Conservation (phyloP, 2,329 filamentous ascomycete genomes). For the Anthostomella pinea region DNA sequence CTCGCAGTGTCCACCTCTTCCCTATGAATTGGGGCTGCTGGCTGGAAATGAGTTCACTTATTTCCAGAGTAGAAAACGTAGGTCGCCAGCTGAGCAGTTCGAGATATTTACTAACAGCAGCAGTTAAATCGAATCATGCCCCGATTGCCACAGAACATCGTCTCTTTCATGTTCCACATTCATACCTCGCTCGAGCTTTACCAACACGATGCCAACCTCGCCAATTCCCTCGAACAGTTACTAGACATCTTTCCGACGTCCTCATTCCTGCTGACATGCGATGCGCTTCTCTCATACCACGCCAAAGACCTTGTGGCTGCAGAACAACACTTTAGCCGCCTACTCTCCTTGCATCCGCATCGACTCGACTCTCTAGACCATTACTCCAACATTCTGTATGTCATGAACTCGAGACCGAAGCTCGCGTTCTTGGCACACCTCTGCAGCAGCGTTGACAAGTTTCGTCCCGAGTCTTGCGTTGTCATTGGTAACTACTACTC, state of each 20-base stretch:
- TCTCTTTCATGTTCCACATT: constrained; percentile 91
- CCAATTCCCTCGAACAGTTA: constrained; percentile 72
- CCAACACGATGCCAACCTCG: constrained; percentile 73
- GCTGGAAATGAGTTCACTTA: constrained; percentile 83
- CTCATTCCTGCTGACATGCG: constrained; percentile 86
- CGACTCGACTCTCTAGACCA: constrained; percentile 88
- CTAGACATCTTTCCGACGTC: constrained; percentile 82
- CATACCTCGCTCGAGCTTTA: constrained; percentile 90
- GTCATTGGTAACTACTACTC: constrained; percentile 98
- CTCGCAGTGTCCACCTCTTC: constrained; percentile 82
- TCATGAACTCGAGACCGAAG: constrained; percentile 83
- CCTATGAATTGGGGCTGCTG: constrained; percentile 98
- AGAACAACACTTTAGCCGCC: constrained; percentile 69
- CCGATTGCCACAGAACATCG: constrained; percentile 82
- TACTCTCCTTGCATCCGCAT: constrained; percentile 71
- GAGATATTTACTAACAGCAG: constrained; percentile 24
- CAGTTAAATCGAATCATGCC: constrained; percentile 70
- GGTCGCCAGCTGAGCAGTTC: constrained; percentile 29
- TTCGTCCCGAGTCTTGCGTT: constrained; percentile 93
- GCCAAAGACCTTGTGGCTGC: constrained; percentile 73
- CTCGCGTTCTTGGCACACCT: constrained; percentile 90
- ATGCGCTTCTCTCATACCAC: constrained; percentile 85
- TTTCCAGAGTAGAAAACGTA: constrained; percentile 79
- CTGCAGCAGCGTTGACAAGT: constrained; percentile 88
- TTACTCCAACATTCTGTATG: constrained; percentile 96